A percentile compares a stretch with the other conserved stretches of the same genome.
These are phyloP conservation scores for Ceratocystis harringtonii DNA, from an alignment of 2,329 filamentous ascomycete species.

Conservation along the genomic window DNA sequence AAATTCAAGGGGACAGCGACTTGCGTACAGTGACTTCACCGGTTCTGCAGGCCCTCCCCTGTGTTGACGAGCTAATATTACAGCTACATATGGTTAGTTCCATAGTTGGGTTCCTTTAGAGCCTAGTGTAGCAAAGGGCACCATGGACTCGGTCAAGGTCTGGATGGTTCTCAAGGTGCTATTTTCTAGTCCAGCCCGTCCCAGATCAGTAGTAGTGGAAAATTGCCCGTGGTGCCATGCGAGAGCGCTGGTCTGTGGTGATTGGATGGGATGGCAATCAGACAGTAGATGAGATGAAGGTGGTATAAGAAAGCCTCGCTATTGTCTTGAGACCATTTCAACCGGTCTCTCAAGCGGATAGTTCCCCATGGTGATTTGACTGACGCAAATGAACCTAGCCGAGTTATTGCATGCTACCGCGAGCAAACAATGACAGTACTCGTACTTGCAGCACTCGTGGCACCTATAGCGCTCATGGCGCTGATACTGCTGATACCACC, in stretches of 20 bases:
- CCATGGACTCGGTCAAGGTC: background rate
- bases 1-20: background rate
- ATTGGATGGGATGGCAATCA: background rate
- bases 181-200: background rate
- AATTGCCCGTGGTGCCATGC: background rate
- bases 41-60: background rate
- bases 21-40: background rate
- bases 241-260: background rate
- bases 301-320: background rate
- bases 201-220: background rate
- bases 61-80: background rate
- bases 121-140: background rate
- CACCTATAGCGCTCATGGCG: no score
- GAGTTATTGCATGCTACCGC: background rate
- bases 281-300: background rate
- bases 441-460: no score
- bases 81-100: background rate
- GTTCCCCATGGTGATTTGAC: background rate
- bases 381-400: no score
- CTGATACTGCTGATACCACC: no score
- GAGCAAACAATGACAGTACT: no score
- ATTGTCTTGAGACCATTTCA: background rate
- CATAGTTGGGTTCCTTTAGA: background rate
- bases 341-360: background rate
- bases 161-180: background rate